Base-by-base conservation (phyloP, 495 filamentous ascomycete species). In the Aspergillus biplanus region DNA sequence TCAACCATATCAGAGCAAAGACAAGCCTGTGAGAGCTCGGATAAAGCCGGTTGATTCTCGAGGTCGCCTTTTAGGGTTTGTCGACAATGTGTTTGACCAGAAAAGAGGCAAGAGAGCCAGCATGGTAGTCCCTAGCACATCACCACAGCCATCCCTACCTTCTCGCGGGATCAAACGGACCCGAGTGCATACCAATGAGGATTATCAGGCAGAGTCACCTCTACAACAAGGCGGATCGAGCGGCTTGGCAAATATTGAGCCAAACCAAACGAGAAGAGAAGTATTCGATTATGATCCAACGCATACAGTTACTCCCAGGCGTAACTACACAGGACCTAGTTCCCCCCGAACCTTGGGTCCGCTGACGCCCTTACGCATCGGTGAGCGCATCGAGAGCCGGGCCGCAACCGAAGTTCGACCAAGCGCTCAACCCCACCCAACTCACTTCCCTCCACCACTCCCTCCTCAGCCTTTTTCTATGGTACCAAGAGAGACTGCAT, bases 71-170 rank as follows among this genome's bases (percentile, higher is more conserved):
- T 47, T 56, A 37, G 68, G 68, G 11, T 70, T 70, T 59, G 49
- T 64, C 4, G 68, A 70, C 34, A 70, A 70, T 54, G 65, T 70
- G 1, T 70, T 67, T 60, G 65, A 70, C 39, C 68, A 67, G 56
- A 70, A 62, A 44, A 32, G 68, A 57, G 63, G 65, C 8, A 70
- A 66, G 34, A 55, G 55, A 48, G 62, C 65, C 8, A 64, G 55
- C 18, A 16, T 55, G n/a, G 49, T 53, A 18, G 33, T 47, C 21
- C 52, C 47, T 13, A 62, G n/a, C 15, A 54, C 16, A 4, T 65
- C 48, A 1, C 33, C 62, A 15, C 64, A 67, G 16, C 21, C 52
- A 18, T 9, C 11, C 7, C 8, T 42, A 13, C 9, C 48, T n/a
- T 32, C 39, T 1, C 58, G 54, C 5, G 62, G 65, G 16, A 31